phyloP scores from a whole-genome alignment of 2,329 filamentous ascomycete species.

The Scleromitrula shiraiana region DNA sequence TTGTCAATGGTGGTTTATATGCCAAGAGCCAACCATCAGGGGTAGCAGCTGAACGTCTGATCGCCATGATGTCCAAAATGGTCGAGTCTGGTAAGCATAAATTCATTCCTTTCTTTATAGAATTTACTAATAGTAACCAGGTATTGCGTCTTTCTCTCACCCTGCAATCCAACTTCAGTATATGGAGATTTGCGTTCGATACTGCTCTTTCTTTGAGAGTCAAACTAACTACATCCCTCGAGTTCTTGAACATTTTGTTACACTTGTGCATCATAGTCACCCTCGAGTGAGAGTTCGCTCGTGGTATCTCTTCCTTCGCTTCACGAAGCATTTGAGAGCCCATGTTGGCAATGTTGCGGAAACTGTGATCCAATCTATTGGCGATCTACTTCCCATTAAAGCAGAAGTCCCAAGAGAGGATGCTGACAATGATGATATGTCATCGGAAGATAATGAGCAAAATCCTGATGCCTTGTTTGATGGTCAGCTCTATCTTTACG shows the following conservation, averaged over 20 bases:
- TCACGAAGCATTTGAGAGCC: conserved; percentile 77
- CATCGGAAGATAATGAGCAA: conserved; percentile 89
- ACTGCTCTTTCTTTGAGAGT: conserved; percentile 84
- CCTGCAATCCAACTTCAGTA: conserved; percentile 91
- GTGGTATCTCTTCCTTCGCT: conserved; percentile 93
- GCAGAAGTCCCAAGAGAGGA: conserved; percentile 76
- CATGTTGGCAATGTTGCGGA: conserved; percentile 86
- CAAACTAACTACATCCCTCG: conserved; percentile 74
- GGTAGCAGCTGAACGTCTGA: conserved; percentile 70
- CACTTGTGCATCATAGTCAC: conserved; percentile 80
- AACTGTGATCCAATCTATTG: conserved; percentile 82
- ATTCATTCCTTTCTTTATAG: conserved; percentile 7
- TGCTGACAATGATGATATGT: conserved; percentile 75
- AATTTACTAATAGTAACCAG: conserved; percentile 38
- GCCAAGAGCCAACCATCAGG: conserved; percentile 75
- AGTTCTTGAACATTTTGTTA: conserved; percentile 85
- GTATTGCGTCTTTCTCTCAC: conserved; percentile 77
- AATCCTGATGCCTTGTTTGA: conserved; percentile 87
- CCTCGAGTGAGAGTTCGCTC: conserved; percentile 82
- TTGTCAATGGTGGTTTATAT: conserved; percentile 80
- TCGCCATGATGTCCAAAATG: conserved; percentile 93
- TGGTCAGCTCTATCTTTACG: conserved; percentile 87
- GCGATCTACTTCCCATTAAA: conserved; percentile 81
- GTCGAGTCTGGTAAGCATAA: conserved; percentile 73
- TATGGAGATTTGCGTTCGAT: conserved; percentile 97